A percentile compares a stretch with the other conserved stretches of the same genome.
Evolutionary conservation across 2,329 filamentous ascomycete species (phyloP).

Genomic region (Aspergillus flavus): DNA sequence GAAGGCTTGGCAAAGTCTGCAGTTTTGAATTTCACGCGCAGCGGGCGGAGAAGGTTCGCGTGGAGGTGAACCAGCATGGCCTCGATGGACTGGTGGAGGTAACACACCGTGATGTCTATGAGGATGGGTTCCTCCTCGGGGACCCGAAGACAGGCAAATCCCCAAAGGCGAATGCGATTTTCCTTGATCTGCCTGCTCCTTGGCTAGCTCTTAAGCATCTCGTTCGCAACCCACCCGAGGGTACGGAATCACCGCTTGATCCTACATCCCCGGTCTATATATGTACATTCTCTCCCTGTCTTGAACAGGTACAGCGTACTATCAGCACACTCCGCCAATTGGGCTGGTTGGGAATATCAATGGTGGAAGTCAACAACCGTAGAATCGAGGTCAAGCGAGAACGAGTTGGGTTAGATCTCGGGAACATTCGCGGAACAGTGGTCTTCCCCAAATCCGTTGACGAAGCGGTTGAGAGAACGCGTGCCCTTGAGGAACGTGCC

Average conservation of each 20-base stretch:
- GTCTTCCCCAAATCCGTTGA: conserved; percentile 68
- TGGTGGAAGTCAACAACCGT: conserved; percentile 84
- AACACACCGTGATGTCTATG: conserved; percentile 53
- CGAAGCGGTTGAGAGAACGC: conserved; percentile 74
- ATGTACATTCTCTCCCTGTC: conserved; percentile 95
- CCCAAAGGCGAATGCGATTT: conserved; percentile 50
- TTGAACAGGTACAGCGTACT: conserved; percentile 91
- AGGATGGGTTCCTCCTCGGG: conserved; percentile 49
- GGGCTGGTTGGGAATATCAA: conserved; percentile 89
- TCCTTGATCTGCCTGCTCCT: conserved; percentile 54
- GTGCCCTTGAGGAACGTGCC: conserved; percentile 71
- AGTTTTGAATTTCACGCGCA: conserved; percentile 55
- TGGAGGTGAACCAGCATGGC: conserved; percentile 49
- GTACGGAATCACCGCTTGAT: conserved; percentile 61
- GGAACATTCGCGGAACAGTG: conserved; percentile 68
- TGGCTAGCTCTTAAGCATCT: conserved; percentile 54
- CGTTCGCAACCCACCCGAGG: conserved; percentile 39
- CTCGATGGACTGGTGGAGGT: conserved; percentile 48
- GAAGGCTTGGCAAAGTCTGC: conserved; percentile 48
- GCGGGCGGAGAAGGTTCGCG: conserved; percentile 43
- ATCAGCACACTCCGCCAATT: conserved; percentile 76
- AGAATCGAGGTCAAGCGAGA: conserved; percentile 82
- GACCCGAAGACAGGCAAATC: conserved; percentile 38
- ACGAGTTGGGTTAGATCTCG: conserved; percentile 71
- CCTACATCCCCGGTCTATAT: conserved; percentile 73